Evolutionary conservation across 1,139 yeast species (phyloP).

Genomic region (Geotrichum fermentans): DNA sequence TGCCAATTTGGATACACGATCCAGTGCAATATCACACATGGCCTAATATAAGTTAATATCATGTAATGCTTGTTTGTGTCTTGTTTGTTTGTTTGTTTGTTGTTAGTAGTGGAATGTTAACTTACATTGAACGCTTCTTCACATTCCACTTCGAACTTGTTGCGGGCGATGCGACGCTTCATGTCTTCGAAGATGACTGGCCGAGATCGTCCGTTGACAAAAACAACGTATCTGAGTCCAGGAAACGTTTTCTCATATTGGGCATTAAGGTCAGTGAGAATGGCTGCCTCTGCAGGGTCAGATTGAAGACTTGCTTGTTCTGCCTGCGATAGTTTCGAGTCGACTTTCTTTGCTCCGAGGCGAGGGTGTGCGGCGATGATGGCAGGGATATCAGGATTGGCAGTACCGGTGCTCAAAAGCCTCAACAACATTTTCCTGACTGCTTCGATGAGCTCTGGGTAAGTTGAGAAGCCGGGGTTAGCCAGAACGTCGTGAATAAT

Average conservation of each 20-base stretch:
- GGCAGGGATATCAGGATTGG: slow-evolving; percentile 24
- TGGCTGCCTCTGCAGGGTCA: slow-evolving; percentile 44
- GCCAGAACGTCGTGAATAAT: slow-evolving; percentile 38
- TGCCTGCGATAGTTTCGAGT: slow-evolving; percentile 57
- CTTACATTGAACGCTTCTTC: slow-evolving; percentile 57
- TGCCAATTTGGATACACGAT: slow-evolving; percentile 49
- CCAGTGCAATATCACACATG: slow-evolving; percentile 86
- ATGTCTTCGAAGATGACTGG: slow-evolving; percentile 62
- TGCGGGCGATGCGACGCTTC: slow-evolving; percentile 53
- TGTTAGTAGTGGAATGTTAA: neutral
- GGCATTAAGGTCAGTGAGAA: slow-evolving; percentile 51
- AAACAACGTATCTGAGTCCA: slow-evolving; percentile 82
- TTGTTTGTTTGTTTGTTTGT: too few species aligned
- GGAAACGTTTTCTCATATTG: slow-evolving; percentile 67
- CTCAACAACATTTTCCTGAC: slow-evolving; percentile 42
- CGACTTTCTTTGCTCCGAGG: slow-evolving; percentile 54
- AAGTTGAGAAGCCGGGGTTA: slow-evolving; percentile 31
- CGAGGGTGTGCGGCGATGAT: slow-evolving; percentile 84
- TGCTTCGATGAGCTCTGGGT: slow-evolving; percentile 50
- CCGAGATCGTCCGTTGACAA: slow-evolving; percentile 78
- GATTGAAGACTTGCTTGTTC: slow-evolving; percentile 67
- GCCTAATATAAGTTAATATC: slow-evolving; percentile 38
- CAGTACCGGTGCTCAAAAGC: slow-evolving; percentile 25
- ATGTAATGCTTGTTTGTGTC: neutral
- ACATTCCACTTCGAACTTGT: slow-evolving; percentile 52